Conservation (phyloP, 768 basidiomycete genomes). For the Boletus rubescentipes region DNA sequence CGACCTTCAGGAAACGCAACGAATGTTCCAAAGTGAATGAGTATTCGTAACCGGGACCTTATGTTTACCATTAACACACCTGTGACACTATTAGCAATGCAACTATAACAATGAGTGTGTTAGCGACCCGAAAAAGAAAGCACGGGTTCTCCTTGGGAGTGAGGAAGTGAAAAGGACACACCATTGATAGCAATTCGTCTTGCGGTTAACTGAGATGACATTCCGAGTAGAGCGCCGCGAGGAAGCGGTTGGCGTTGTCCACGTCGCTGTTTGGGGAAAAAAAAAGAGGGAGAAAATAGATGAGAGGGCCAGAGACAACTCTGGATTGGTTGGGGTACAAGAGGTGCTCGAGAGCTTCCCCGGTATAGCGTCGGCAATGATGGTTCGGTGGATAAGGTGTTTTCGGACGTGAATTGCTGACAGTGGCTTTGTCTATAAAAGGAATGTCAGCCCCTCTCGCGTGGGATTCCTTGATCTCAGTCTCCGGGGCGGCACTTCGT, state of each 20-base stretch:
- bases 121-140: conserved; percentile 2
- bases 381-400: background rate
- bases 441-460: background rate
- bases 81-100: conserved; percentile 53
- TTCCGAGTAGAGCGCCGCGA: background rate
- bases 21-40: conserved; percentile 2
- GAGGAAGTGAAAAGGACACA: conserved; percentile 17
- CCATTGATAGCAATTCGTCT: conserved; percentile 49
- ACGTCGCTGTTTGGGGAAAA: background rate
- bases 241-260: background rate
- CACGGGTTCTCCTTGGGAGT: background rate
- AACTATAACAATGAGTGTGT: conserved; percentile 34
- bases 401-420: background rate
- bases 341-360: background rate
- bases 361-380: background rate
- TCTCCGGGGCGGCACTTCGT: too few relatives aligned
- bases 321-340: background rate
- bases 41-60: background rate
- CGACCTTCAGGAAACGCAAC: conserved; percentile 51
- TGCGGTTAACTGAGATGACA: conserved; percentile 34
- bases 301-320: background rate
- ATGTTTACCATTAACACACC: conserved; percentile 32
- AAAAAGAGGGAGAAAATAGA: background rate
- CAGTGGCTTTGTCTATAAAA: conserved; percentile 6
- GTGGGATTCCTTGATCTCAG: too few relatives aligned